Percentiles rank a stretch among this genome's conserved stretches.
These are phyloP conservation scores for Rhynchosporium graminicola DNA, from an alignment of 2,329 filamentous ascomycete genomes.

Conservation along the genomic window DNA sequence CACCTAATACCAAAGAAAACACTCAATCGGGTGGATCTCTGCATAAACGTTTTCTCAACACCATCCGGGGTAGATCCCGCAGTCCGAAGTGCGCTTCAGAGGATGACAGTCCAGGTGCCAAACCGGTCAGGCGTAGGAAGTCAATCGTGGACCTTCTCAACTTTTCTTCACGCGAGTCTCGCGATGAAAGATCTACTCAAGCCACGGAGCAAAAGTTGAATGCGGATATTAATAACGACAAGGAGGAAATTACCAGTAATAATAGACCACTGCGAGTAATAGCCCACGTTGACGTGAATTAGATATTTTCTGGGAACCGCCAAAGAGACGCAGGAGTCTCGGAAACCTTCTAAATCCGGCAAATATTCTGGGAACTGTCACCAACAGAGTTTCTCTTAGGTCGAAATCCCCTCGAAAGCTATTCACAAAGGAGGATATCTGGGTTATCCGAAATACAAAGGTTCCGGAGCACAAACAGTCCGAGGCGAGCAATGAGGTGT, in stretches of 20 bases:
- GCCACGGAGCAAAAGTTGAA: background rate
- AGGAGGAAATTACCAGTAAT: conserved; percentile 3
- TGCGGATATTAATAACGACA: background rate
- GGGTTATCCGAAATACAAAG: background rate
- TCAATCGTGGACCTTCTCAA: conserved; percentile 27
- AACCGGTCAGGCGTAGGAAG: conserved; percentile 20
- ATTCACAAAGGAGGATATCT: background rate
- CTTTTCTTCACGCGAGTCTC: conserved; percentile 13
- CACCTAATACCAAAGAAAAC: conserved; percentile 9
- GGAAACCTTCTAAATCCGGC: conserved; percentile 15
- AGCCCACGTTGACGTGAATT: conserved; percentile 2
- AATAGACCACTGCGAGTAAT: background rate
- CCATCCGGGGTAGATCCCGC: conserved; percentile 17
- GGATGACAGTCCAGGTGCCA: conserved; percentile 14
- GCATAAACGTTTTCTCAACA: conserved; percentile 20
- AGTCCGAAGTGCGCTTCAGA: conserved; percentile 13
- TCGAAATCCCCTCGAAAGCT: background rate
- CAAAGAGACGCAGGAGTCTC: conserved; percentile 33
- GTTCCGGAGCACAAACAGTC: background rate
- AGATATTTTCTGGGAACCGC: conserved; percentile 9
- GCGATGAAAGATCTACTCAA: conserved; percentile 1
- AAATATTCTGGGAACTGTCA: conserved; percentile 32
- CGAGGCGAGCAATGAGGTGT: background rate
- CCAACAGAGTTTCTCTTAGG: conserved; percentile 24
- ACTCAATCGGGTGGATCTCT: conserved; percentile 12